Evolutionary conservation across 1,139 yeast species (phyloP).

Genomic region (Sugiyamaella castrensis): DNA sequence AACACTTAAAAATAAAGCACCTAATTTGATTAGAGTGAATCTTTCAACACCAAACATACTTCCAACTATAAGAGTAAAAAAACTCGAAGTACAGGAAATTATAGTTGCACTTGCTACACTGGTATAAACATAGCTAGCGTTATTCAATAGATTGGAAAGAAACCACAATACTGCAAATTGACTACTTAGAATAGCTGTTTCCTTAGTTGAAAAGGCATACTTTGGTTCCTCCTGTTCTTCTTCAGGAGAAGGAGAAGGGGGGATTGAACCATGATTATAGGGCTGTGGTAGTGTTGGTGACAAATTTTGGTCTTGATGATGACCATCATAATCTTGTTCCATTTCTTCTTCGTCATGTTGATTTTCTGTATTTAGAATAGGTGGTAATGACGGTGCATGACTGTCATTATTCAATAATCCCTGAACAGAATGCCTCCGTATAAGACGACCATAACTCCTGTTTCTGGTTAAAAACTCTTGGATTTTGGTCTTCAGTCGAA

Average conservation of each 20-base stretch:
- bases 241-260: slow-evolving; percentile 8
- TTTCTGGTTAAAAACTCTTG: too few relatives aligned
- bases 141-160: slow-evolving; percentile 80
- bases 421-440: slow-evolving; percentile 5
- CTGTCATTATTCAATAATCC: not conserved
- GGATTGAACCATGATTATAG: slow-evolving; percentile 7
- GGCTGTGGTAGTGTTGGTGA: too few relatives aligned
- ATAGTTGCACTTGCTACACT: slow-evolving; percentile 94
- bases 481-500: too few relatives aligned
- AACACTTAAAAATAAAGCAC: slow-evolving; percentile 69
- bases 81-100: slow-evolving; percentile 84
- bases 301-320: not conserved
- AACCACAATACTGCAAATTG: slow-evolving; percentile 90
- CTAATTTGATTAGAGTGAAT: slow-evolving; percentile 60
- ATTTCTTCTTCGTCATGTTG: slow-evolving; percentile 1
- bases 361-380: slow-evolving; percentile 4
- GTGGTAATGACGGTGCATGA: too few relatives aligned
- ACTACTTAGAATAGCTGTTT: slow-evolving; percentile 55
- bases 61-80: slow-evolving; percentile 87
- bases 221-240: slow-evolving; percentile 1
- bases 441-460: too few relatives aligned
- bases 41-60: slow-evolving; percentile 66
- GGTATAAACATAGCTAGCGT: slow-evolving; percentile 82
- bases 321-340: not conserved
- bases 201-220: slow-evolving; percentile 29